Evolutionary conservation across 2,329 filamentous ascomycete genomes (phyloP), one percentile per base, ranked within the genome.

Genomic region (Cladobotryum protrusum): DNA sequence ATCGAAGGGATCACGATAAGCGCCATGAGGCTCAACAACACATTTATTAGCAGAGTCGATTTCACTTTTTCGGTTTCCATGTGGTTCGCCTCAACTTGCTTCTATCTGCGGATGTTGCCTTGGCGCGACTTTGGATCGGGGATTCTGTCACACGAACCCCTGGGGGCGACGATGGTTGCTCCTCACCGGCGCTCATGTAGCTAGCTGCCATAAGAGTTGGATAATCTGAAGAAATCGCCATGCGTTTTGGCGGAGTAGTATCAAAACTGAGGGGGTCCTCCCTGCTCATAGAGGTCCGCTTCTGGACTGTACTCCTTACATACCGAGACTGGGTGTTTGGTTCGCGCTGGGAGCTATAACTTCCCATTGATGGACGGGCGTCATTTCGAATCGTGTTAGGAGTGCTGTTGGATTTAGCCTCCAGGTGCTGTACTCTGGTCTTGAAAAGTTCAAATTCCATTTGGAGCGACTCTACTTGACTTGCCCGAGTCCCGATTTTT

Each of bases 371-470:
- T 12, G 44, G 15, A 20, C 34, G 32, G 17, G 41, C 34, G 6
- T 53, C 45, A 12, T 48, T 49, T 19, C 49, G 43, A 20, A 17
- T 49, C 6, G 48, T 17, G 15, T 37, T 41, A 1, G 51, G 29
- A 6, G 45, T 47, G 37, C 32, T 47, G 45, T 17, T 45, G 14
- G 37, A 33, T 12, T 53, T 51, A 13, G 50, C 54, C 45, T 72
- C 69, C 14, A 69, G 57, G 15, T 65, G 59, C 47, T 68, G 63
- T 4, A 72, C 49, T 7, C 67, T 59, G 4, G 63, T 62, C 52
- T 68, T 69, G 48, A 72, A 61, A 2, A 73, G 60, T 37, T 71
- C 63, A 39, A 72, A 62, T 50, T 72, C 70, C 68, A 72, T 73
- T 55, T 69, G 67, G 18, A 72, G 55, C 7, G 60, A 64, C 47